These are phyloP conservation scores for Rhodotorula diobovata DNA, from an alignment of 768 basidiomycete genomes.

Conservation along the genomic window DNA sequence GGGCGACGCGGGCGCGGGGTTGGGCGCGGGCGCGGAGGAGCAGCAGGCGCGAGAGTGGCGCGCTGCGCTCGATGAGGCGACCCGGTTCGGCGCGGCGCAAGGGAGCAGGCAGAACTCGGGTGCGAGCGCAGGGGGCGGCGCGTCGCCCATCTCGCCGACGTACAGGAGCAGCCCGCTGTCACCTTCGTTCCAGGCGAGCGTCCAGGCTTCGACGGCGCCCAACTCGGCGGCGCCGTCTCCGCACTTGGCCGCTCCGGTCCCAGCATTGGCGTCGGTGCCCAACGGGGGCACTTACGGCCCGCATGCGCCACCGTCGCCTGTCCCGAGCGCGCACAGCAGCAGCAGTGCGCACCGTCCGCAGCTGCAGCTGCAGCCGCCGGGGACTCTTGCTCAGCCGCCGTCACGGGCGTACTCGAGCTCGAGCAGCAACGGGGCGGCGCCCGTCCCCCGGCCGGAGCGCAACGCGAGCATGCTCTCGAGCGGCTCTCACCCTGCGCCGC, in stretches of 20 bases:
- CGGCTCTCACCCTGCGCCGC: background rate
- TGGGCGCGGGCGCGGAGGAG: conserved; percentile 47
- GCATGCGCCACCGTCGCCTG: background rate
- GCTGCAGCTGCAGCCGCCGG: background rate
- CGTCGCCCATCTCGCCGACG: conserved; percentile 19
- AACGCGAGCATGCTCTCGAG: conserved; percentile 20
- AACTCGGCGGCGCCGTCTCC: background rate
- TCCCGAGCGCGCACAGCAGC: background rate
- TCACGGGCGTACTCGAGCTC: background rate
- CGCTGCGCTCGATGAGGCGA: conserved; percentile 72
- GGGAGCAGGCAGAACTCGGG: background rate
- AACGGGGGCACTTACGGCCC: no score
- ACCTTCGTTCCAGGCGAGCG: background rate
- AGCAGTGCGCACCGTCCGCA: background rate
- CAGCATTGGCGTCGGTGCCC: no score
- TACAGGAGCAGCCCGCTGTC: background rate
- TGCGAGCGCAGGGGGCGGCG: background rate
- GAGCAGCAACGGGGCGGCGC: background rate
- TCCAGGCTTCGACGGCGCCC: background rate
- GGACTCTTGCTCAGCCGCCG: background rate
- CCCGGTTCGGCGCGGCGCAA: conserved; percentile 73
- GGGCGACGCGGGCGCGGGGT: background rate
- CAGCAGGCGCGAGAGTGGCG: conserved; percentile 61
- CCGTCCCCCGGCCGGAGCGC: conserved; percentile 14
- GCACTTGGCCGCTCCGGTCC: background rate